Evolutionary conservation across 1,284 basidiomycete species (phyloP).

Genomic region (Ceratobasidium papillatum): DNA sequence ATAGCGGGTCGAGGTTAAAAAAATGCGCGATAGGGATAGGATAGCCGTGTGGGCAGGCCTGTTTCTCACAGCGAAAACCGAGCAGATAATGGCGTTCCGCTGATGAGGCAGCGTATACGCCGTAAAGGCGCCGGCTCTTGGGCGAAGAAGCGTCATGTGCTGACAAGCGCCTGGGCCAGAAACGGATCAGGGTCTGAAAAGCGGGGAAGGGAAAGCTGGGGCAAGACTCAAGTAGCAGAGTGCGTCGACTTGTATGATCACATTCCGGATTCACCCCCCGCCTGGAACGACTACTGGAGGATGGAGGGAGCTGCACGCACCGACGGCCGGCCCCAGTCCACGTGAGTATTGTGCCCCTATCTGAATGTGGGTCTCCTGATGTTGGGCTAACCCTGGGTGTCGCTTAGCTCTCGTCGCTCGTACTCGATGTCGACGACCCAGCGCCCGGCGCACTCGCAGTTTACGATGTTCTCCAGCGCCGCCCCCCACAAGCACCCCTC

Average conservation of each 20-base stretch:
- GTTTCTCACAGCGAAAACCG: too few species aligned
- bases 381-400: neutral
- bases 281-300: neutral
- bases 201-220: neutral
- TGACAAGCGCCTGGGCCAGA: neutral
- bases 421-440: slow-evolving; percentile 36
- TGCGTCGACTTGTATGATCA: neutral
- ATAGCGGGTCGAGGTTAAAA: too few species aligned
- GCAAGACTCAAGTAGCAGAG: neutral
- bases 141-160: neutral
- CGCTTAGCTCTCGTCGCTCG: slow-evolving; percentile 25
- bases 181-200: slow-evolving; percentile 12
- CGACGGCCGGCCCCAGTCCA: slow-evolving; percentile 5
- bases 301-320: too few species aligned
- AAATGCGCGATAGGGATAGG: too few species aligned
- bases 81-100: too few species aligned
- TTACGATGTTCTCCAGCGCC: slow-evolving; percentile 37
- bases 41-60: too few species aligned
- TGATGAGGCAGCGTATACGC: too few species aligned
- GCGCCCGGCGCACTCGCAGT: slow-evolving; percentile 24
- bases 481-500: slow-evolving; percentile 29
- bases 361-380: too few species aligned
- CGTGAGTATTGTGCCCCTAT: slow-evolving; percentile 35
- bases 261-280: neutral
- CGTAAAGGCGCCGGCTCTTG: too few species aligned